phyloP scores from a whole-genome alignment of 176 grass and related monocot species.

The Oryza officinalis region DNA sequence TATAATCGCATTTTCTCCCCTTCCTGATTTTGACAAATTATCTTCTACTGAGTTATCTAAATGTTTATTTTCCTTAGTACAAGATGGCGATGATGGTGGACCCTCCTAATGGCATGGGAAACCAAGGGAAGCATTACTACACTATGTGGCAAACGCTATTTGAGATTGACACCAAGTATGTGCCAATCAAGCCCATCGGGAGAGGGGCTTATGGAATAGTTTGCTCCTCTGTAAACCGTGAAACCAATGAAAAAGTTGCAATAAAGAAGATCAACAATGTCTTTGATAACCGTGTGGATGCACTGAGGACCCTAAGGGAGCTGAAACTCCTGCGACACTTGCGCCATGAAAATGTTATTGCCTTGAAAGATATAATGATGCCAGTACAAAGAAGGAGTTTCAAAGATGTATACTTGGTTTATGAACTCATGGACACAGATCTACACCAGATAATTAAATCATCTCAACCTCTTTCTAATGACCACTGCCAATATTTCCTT shows the following conservation, averaged over 20 bases:
- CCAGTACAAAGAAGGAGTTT: conserved; percentile 53
- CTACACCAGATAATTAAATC: conserved; percentile 71
- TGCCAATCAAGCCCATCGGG: conserved; percentile 59
- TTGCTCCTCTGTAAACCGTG: conserved; percentile 44
- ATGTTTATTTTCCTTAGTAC: not conserved
- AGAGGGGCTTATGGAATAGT: conserved; percentile 53
- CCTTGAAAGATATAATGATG: conserved; percentile 72
- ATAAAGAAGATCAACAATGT: conserved; percentile 65
- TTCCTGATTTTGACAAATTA: not conserved
- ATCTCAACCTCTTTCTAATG: conserved; percentile 52
- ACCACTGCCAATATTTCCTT: conserved; percentile 73
- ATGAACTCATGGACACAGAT: conserved; percentile 57
- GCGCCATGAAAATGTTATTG: conserved; percentile 62
- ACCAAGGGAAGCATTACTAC: conserved; percentile 64
- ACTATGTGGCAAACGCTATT: conserved; percentile 64
- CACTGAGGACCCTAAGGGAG: conserved; percentile 54
- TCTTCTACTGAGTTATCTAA: not conserved
- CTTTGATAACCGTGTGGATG: conserved; percentile 65
- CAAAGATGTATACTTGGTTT: conserved; percentile 70
- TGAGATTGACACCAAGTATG: conserved; percentile 60
- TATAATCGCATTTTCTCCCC: not conserved
- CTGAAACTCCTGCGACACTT: conserved; percentile 64
- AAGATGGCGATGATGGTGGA: conserved; percentile 59
- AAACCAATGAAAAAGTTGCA: conserved; percentile 52
- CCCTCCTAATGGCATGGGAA: conserved; percentile 51